Percentiles rank a stretch among this genome's conserved stretches.
phyloP scores from a whole-genome alignment of 306 rosid genomes.

The Mimosa bimucronata region DNA sequence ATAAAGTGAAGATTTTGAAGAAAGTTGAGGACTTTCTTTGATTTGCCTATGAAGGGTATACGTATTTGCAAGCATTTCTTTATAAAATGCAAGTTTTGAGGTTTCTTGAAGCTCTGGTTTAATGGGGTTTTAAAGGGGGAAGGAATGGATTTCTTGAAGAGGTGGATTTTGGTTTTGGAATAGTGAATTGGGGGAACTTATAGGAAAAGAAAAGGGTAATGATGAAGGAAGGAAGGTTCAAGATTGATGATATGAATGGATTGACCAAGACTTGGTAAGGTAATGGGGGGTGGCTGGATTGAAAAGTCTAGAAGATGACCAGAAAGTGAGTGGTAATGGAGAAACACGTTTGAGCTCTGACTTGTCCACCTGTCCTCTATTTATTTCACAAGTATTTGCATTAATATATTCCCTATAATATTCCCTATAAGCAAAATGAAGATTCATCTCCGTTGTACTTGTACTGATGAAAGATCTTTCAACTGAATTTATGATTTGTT shows the following conservation, averaged over 20 bases:
- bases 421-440: neutral
- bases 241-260: neutral
- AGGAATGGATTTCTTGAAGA: neutral
- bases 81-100: neutral
- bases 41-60: constrained; percentile 5
- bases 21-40: constrained; percentile 7
- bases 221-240: neutral
- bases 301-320: neutral
- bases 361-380: neutral
- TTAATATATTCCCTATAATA: too few relatives aligned
- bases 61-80: constrained; percentile 26
- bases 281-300: too few relatives aligned
- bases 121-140: constrained; percentile 2
- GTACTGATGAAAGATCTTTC: neutral
- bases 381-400: neutral
- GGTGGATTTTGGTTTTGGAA: constrained; percentile 5
- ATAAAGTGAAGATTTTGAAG: constrained; percentile 1
- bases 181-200: constrained; percentile 10
- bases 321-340: neutral
- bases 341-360: neutral
- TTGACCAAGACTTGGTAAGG: constrained; percentile 12
- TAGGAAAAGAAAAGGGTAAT: neutral
- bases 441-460: neutral
- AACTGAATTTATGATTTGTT: too few relatives aligned
- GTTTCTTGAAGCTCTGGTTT: neutral